Evolutionary conservation across 257 asterid genomes (phyloP).

Genomic region (Datura wrightii): DNA sequence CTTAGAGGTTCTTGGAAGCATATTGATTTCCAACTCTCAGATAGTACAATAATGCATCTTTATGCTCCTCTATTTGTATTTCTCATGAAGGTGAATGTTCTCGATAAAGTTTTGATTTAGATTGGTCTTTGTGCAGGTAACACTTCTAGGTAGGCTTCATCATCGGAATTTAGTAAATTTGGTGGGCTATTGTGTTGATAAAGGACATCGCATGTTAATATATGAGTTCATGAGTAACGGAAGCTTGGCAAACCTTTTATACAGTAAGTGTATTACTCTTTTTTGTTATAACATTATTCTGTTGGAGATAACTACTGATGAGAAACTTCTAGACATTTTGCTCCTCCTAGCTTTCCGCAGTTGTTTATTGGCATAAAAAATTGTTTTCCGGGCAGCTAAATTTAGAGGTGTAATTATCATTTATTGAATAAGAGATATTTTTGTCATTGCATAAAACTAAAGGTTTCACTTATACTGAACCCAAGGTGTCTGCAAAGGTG

Average conservation of each 20-base stretch:
- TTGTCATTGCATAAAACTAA: background rate
- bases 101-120: slow-evolving; percentile 13
- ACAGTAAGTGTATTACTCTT: slow-evolving; percentile 57
- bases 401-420: background rate
- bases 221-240: slow-evolving; percentile 98
- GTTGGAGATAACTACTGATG: background rate
- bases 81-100: slow-evolving; percentile 3
- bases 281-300: background rate
- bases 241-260: slow-evolving; percentile 87
- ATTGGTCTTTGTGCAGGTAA: slow-evolving; percentile 64
- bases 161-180: slow-evolving; percentile 95
- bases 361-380: background rate
- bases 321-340: background rate
- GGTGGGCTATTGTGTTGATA: slow-evolving; percentile 94
- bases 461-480: background rate
- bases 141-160: slow-evolving; percentile 91
- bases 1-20: background rate
- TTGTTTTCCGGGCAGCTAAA: background rate
- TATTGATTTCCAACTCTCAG: background rate
- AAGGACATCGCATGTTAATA: slow-evolving; percentile 83
- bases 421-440: background rate
- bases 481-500: background rate
- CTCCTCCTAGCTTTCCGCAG: background rate
- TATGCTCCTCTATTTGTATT: background rate
- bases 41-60: slow-evolving; percentile 5